Percentiles rank a stretch among this genome's conserved stretches.
These are phyloP conservation scores for Ogataea chonburiensis DNA, from an alignment of 805 yeast genomes.

Conservation along the genomic window DNA sequence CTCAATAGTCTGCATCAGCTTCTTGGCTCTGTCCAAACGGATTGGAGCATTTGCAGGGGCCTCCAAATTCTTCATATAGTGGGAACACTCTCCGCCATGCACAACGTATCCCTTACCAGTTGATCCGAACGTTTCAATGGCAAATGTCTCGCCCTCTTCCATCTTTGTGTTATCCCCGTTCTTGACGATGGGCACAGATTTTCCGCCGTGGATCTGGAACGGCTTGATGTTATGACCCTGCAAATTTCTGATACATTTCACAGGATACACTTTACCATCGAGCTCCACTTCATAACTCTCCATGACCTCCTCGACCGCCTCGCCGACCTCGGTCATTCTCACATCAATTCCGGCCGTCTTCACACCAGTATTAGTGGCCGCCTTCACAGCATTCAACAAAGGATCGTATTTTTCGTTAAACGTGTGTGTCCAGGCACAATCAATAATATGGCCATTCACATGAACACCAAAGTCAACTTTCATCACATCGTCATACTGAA, in stretches of 20 bases:
- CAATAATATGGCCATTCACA: slow-evolving; percentile 89
- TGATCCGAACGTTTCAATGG: slow-evolving; percentile 96
- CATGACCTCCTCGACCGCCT: slow-evolving; percentile 94
- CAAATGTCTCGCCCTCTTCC: slow-evolving; percentile 98
- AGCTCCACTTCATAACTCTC: slow-evolving; percentile 92
- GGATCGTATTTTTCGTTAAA: slow-evolving; percentile 82
- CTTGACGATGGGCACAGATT: slow-evolving; percentile 93
- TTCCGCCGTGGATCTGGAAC: slow-evolving; percentile 87
- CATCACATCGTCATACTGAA: slow-evolving; percentile 87
- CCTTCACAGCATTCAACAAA: slow-evolving; percentile 80
- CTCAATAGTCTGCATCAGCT: slow-evolving; percentile 67
- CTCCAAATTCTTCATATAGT: slow-evolving; percentile 68
- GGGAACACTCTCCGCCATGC: slow-evolving; percentile 89
- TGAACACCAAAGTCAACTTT: slow-evolving; percentile 97
- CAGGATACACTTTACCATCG: slow-evolving; percentile 79
- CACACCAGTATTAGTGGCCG: slow-evolving; percentile 92
- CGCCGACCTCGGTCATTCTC: slow-evolving; percentile 92
- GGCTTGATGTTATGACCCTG: slow-evolving; percentile 92
- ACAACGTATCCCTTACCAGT: slow-evolving; percentile 93
- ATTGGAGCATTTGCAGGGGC: slow-evolving; percentile 51
- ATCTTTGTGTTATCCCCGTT: slow-evolving; percentile 92
- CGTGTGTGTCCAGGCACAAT: slow-evolving; percentile 91
- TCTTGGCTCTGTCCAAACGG: slow-evolving; percentile 64
- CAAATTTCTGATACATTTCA: slow-evolving; percentile 86
- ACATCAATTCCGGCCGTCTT: slow-evolving; percentile 95